Base-by-base conservation (phyloP, 257 asterid genomes). In the Solanum bulbocastanum region DNA sequence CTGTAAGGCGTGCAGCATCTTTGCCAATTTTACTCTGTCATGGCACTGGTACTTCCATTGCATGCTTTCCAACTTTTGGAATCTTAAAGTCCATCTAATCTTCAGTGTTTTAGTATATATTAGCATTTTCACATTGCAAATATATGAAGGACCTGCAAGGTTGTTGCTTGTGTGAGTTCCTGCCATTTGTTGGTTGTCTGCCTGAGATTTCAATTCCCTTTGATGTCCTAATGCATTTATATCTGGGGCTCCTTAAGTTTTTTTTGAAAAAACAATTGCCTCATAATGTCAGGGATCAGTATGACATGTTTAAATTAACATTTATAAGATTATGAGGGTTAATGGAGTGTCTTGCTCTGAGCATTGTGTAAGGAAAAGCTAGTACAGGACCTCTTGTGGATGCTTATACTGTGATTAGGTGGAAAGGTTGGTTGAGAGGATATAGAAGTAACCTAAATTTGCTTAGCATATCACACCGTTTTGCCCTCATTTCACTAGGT, bases 1-100 rank as follows among this genome's bases (percentile, higher is more conserved):
- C 90, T 86, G 74, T 84, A n/a, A 89, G 91, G 30, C 96, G 98
- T 84, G 98, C 98, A 66, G 93, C 96, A 22, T 91, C 91, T 25
- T 88, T 96, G 85, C 98, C 96, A 56, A 69, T 94, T 90, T 89
- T 96, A 89, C 92, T 95, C 44, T 96, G 98, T 86, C 98, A 96
- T 87, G 98, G 98, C 88, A 87, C 95, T 66, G 98, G 98, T 96
- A 91, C 82, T 78, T 90, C 13, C 49, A 14, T 20, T 35, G 73
- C 87, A 78, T 25, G 30, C 65, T 79, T 44, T 79, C n/a, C 65
- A 81, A 46, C 39, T 81, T 46, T 81, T 18, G 85, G 85, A 81
- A 37, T 81, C 40, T 46, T 81, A 27, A 27, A 16, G 10, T 44
- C 23, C 85, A 30, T 32, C 85, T 44, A 46, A 81, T 25, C 30